Base-by-base conservation (phyloP, 2,329 filamentous ascomycete genomes). In the Graphilbum sp. region DNA sequence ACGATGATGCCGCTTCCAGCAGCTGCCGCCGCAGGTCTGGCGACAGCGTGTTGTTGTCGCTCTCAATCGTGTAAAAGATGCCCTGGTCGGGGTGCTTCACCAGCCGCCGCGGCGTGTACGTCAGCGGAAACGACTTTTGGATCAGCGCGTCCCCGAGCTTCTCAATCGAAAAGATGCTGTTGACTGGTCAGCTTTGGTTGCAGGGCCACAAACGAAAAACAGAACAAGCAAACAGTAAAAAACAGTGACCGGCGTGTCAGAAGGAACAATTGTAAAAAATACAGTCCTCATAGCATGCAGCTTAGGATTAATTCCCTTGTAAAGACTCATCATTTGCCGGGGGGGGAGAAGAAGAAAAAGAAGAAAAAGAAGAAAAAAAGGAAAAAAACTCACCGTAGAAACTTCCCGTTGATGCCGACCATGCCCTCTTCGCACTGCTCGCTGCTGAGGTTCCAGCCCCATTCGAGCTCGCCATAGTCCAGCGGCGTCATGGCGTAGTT, bases 371-470 rank as follows among this genome's bases (percentile, higher is more conserved):
- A 17, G 16, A 34, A 5, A 32, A n/a, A 12, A 36, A 18, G 16
- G 20, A 3, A 3, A 25, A 25, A 18, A 5, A 61, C 60, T 57
- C 75, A 93, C 86, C 85, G 72, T 47, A 93, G 59, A 54, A 85
- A 90, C 56, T 88, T 81, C 35, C 78, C 84, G 59, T 92, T 83
- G 43, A 95, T 88, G 43, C 86, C 87, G 38, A 95, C 88, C 67
- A 95, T 88, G 40, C 87, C 87, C 59, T 95, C 83, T 32, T 81
- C 76, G 50, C 87, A 94, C 56, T 94, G 83, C 54, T 94, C 85
- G 52, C 87, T 94, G 56, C 83, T 88, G 54, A 98, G 96, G 50
- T 90, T 94, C 79, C 87, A 94, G 4, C 83, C 87, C 67, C 85
- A 95, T 56, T 94, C 86, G 21, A 98, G 71, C 31, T 80, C 77